Percentiles rank a stretch among this genome's conserved stretches.
phyloP scores from a whole-genome alignment of 805 yeast species.

The Yamadazyma sp. region DNA sequence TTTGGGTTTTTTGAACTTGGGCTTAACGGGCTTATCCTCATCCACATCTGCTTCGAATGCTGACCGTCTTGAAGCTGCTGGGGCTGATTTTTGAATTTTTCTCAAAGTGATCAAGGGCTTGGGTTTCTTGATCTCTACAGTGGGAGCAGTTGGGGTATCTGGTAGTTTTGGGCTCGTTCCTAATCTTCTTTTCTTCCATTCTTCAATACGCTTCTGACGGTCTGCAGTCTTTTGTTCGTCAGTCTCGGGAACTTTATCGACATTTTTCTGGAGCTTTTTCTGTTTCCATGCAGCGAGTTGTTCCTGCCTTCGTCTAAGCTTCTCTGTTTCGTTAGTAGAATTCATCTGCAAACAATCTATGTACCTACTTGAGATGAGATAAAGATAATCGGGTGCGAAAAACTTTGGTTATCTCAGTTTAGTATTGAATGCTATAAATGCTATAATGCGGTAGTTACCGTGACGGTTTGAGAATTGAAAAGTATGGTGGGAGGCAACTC shows the following conservation, averaged over 20 bases:
- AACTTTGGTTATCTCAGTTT: not conserved
- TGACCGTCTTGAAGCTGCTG: slow-evolving; percentile 9
- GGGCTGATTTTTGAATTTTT: slow-evolving; percentile 9
- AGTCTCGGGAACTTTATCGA: not conserved
- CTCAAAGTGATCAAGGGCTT: slow-evolving; percentile 15
- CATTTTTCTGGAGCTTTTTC: slow-evolving; percentile 47
- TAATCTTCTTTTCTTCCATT: slow-evolving; percentile 48
- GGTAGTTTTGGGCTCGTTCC: not conserved
- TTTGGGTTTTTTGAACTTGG: slow-evolving; percentile 8
- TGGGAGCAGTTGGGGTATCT: not conserved
- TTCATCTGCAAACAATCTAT: slow-evolving; percentile 4
- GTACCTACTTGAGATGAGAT: slow-evolving; percentile 11
- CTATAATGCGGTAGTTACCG: slow-evolving; percentile 89
- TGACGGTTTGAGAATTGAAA: slow-evolving; percentile 89
- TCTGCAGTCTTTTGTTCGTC: slow-evolving; percentile 19
- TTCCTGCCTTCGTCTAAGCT: slow-evolving; percentile 46
- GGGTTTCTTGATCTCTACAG: not conserved
- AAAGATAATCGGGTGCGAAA: not conserved
- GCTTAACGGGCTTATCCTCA: slow-evolving; percentile 1
- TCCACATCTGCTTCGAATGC: slow-evolving; percentile 33
- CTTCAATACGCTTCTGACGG: slow-evolving; percentile 44
- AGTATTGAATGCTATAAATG: not conserved
- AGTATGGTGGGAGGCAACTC: slow-evolving; percentile 80
- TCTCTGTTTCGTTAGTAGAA: slow-evolving; percentile 28
- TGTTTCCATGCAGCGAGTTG: slow-evolving; percentile 60